Evolutionary conservation across 139 green algal genomes (phyloP).

Genomic region (Haematococcus lacustris): DNA sequence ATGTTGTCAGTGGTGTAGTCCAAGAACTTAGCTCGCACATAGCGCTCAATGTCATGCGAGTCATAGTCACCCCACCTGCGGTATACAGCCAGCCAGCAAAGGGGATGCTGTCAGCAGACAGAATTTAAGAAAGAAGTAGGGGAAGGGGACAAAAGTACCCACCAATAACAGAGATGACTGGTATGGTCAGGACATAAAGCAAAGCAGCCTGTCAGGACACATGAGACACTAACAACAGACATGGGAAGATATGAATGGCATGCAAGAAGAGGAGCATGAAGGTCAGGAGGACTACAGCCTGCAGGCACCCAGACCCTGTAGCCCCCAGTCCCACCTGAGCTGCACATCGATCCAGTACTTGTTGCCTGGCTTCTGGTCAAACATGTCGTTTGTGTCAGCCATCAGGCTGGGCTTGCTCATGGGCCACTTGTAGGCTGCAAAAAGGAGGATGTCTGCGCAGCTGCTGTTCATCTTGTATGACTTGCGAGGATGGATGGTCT

Average conservation of each 20-base stretch:
- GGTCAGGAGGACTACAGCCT: neutral
- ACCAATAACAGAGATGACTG: neutral
- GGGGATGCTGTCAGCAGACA: too few relatives aligned
- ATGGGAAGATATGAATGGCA: neutral
- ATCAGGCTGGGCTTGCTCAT: constrained; percentile 93
- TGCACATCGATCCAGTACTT: constrained; percentile 98
- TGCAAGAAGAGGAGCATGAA: constrained; percentile 6
- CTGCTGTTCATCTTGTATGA: constrained; percentile 99
- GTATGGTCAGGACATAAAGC: neutral
- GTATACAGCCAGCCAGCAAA: too few relatives aligned
- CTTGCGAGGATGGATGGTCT: constrained; percentile 99
- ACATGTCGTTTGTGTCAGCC: constrained; percentile 89
- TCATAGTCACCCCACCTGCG: constrained; percentile 96
- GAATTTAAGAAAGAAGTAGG: too few relatives aligned
- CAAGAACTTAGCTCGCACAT: constrained; percentile 94
- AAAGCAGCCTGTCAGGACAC: neutral
- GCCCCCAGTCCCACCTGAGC: constrained; percentile 37
- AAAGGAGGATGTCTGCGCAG: constrained; percentile 96
- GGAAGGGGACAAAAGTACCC: too few relatives aligned
- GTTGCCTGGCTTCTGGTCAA: constrained; percentile 93
- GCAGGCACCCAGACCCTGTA: neutral
- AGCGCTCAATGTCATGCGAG: constrained; percentile 97
- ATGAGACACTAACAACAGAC: neutral
- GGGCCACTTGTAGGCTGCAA: constrained; percentile 94
- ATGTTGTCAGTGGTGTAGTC: constrained; percentile 99